Percentiles rank a stretch among this genome's conserved stretches.
Evolutionary conservation across 164 flowering plant species (phyloP).

Genomic region (Aristolochia contorta): DNA sequence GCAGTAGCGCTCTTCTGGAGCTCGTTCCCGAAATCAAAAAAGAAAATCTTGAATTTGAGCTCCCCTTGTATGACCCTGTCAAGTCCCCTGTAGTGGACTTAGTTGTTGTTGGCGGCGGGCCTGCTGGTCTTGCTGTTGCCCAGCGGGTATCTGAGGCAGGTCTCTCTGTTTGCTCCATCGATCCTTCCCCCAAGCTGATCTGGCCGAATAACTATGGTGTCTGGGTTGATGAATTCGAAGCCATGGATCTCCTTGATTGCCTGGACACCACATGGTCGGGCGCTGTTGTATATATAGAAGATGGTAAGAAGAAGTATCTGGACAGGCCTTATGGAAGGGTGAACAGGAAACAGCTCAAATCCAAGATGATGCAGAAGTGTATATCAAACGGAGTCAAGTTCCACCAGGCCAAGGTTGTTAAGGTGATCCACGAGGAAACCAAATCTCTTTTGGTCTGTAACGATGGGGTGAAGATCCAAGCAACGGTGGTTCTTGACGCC

Average conservation of each 20-base stretch:
- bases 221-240: slow-evolving; percentile 97
- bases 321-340: slow-evolving; percentile 82
- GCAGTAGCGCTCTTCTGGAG: slow-evolving; percentile 60
- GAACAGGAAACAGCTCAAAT: slow-evolving; percentile 70
- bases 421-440: slow-evolving; percentile 70
- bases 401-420: slow-evolving; percentile 77
- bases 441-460: slow-evolving; percentile 66
- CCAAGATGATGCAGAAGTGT: slow-evolving; percentile 87
- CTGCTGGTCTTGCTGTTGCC: slow-evolving; percentile 89
- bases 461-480: slow-evolving; percentile 74
- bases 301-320: slow-evolving; percentile 42
- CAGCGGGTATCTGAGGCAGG: slow-evolving; percentile 90
- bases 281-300: slow-evolving; percentile 63
- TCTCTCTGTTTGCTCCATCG: slow-evolving; percentile 75
- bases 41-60: slow-evolving; percentile 81
- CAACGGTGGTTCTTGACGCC: slow-evolving; percentile 82
- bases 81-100: slow-evolving; percentile 57
- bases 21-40: slow-evolving; percentile 81
- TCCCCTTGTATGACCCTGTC: slow-evolving; percentile 65
- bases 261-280: slow-evolving; percentile 91
- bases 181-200: slow-evolving; percentile 73
- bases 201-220: slow-evolving; percentile 97
- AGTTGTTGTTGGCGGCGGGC: slow-evolving; percentile 89
- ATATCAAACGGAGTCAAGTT: slow-evolving; percentile 80
- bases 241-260: slow-evolving; percentile 87